Evolutionary conservation across 2,329 filamentous ascomycete species (phyloP).

Genomic region (Scorias spongiosa): DNA sequence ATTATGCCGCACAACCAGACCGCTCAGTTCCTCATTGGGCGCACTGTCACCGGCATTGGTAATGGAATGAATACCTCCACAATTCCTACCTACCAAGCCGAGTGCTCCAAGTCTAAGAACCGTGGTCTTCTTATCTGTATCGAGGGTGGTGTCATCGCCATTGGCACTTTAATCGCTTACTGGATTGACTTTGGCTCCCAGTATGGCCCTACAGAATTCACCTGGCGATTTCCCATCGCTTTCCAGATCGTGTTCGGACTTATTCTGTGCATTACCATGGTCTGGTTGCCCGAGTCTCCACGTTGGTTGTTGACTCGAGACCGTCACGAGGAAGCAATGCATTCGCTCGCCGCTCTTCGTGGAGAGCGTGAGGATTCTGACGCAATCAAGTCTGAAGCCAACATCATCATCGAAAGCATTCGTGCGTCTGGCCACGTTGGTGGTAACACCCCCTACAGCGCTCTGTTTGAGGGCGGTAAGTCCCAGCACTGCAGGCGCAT

Average conservation of each 20-base stretch:
- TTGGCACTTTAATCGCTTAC: constrained; percentile 37
- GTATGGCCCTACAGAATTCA: constrained; percentile 19
- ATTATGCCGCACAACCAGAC: constrained; percentile 21
- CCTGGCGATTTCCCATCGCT: constrained; percentile 39
- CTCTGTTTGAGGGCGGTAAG: constrained; percentile 45
- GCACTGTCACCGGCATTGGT: constrained; percentile 37
- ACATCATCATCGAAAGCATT: constrained; percentile 49
- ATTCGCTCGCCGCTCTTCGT: constrained; percentile 36
- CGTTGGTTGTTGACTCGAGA: constrained; percentile 31
- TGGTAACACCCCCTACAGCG: constrained; percentile 30
- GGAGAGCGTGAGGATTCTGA: constrained; percentile 35
- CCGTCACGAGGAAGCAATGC: constrained; percentile 31
- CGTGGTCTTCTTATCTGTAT: constrained; percentile 47
- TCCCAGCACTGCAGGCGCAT: constrained; percentile 48
- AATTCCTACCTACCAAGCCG: constrained; percentile 39
- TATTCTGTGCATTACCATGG: constrained; percentile 29
- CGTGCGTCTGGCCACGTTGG: constrained; percentile 25
- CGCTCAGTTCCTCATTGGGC: constrained; percentile 38
- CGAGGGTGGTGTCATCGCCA: constrained; percentile 37
- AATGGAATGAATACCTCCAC: constrained; percentile 43
- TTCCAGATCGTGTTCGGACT: constrained; percentile 38
- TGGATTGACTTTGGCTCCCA: constrained; percentile 34
- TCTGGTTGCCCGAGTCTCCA: constrained; percentile 29
- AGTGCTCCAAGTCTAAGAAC: constrained; percentile 40
- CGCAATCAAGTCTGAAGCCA: constrained; percentile 44